Base-by-base conservation (phyloP, 169 alveolate species). In the Plasmodium adleri region DNA sequence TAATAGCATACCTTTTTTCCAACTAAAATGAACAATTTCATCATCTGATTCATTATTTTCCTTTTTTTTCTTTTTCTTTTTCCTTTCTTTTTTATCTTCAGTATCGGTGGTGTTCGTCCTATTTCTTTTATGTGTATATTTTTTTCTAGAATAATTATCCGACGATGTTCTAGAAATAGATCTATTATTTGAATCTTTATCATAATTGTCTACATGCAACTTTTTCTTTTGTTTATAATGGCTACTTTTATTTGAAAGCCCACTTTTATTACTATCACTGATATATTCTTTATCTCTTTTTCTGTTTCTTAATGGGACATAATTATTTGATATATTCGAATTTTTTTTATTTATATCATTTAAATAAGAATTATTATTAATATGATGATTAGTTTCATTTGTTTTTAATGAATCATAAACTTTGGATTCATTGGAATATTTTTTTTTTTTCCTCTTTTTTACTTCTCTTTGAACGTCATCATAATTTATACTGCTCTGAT, bases 1-100 rank as follows among this genome's bases (percentile, higher is more conserved):
- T 43, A 96, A 74, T 24, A 75, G 7, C 95, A 92, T 78, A 17
- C 95, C 97, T 64, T 73, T 73, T 73, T 94, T 93, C 97, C 97
- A 91, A 54, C 80, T 66, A 50, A 91, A 93, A 72, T 93, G 96
- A 10, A 89, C 72, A 45, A 91, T 91, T 52, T 88, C 94, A 74
- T 91, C 94, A 50, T 88, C 92, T 2, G 74, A 63, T 47, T 62
- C 78, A 26, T 70, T 13, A 20, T 68, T 70, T n/a, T 73, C 74
- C 68, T 85, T 76, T 20, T 93, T 73, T 39, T 75, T 73, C 22
- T 89, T 89, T 54, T 89, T 59, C 70, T 88, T 70, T 60, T 78
- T 92, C 47, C 47, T 39, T 88, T 32, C 66, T 66, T 12, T 72
- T 15, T 45, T 78, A 47, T 64, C 89, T 15, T 28, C 89, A 39